Base-by-base conservation (phyloP, 495 filamentous ascomycete genomes). In the Penicillium mononematosum region DNA sequence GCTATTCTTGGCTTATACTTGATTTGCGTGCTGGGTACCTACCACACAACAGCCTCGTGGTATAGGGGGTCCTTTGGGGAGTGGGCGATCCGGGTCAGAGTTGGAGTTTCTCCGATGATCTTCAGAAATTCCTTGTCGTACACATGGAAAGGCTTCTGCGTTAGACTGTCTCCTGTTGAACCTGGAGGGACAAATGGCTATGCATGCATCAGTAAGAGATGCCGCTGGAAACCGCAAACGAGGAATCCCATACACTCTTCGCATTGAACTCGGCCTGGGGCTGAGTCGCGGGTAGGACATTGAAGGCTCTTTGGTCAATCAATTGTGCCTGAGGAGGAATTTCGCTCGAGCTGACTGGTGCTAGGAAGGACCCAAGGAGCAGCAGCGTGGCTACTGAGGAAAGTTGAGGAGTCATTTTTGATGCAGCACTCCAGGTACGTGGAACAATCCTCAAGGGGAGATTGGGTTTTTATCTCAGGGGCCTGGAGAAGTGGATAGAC, bases 1-100 rank as follows among this genome's bases (percentile, higher is more conserved):
- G 5, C 22, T 10, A 3, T 27, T 14, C 36, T 9, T 17, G 36
- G 36, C 36, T 17, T 39, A n/a, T 12, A 8, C 5, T 38, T n/a
- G 4, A 24, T 22, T 31, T 45, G 17, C 2, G 45, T 27, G 11
- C 22, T 45, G 41, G n/a, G 1, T 20, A 19, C 56, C 38, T 77
- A 81, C 78, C 79, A 82, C 2, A 80, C 75, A 3, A 75, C 68
- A 22, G 80, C 80, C 59, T 82, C 80, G 25, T 82, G 80, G 41
- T 75, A 82, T 7, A 80, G 53, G 12, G 77, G 79, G 42, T 81
- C 69, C 11, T 62, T 62, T 4, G 47, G 27, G 4, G 62, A 62
- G 25, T 59, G 60, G 3, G 51, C 62, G 47, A 65, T 65, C 5
- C 62, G 62, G 12, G 62, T 65, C 2, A 65, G 41, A 36, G 59